A percentile compares a stretch with the other conserved stretches of the same genome.
phyloP scores from a whole-genome alignment of 805 yeast species.

The Wickerhamiella shivajii region DNA sequence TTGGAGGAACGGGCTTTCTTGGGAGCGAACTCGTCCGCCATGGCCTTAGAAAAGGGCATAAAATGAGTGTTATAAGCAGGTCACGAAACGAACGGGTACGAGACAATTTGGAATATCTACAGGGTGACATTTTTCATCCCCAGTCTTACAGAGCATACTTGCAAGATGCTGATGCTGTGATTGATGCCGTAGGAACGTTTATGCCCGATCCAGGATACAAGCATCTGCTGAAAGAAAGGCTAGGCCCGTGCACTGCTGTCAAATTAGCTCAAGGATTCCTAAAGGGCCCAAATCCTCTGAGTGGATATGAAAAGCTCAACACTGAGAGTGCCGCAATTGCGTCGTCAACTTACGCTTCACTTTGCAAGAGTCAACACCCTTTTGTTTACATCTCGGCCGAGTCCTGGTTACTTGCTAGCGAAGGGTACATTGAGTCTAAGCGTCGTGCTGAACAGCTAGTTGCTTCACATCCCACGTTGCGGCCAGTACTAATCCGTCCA shows the following conservation, averaged over 20 bases:
- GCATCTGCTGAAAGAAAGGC: slow-evolving; percentile 22
- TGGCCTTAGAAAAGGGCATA: slow-evolving; percentile 46
- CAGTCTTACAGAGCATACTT: slow-evolving; percentile 37
- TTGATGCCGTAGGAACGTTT: slow-evolving; percentile 69
- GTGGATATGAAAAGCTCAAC: slow-evolving; percentile 44
- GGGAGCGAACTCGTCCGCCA: slow-evolving; percentile 51
- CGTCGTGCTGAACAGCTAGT: slow-evolving; percentile 50
- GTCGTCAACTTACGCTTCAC: slow-evolving; percentile 35
- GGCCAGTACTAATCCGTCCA: slow-evolving; percentile 60
- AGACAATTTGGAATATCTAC: slow-evolving; percentile 48
- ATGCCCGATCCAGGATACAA: slow-evolving; percentile 60
- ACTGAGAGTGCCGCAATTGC: slow-evolving; percentile 51
- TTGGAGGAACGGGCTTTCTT: slow-evolving; percentile 82
- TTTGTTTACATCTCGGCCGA: slow-evolving; percentile 79
- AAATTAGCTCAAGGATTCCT: slow-evolving; percentile 15
- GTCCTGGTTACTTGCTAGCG: slow-evolving; percentile 48
- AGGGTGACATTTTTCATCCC: slow-evolving; percentile 57
- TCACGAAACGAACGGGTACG: slow-evolving; percentile 4
- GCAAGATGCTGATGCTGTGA: slow-evolving; percentile 44
- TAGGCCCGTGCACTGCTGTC: slow-evolving; percentile 9
- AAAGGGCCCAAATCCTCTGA: slow-evolving; percentile 45
- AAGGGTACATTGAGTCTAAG: slow-evolving; percentile 60
- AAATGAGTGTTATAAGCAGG: slow-evolving; percentile 50
- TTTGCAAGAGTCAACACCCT: slow-evolving; percentile 17
- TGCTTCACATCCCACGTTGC: slow-evolving; percentile 33